Evolutionary conservation across 148 eudicot genomes (phyloP), one percentile per base, ranked within the genome.

Genomic region (Silene uniflora): DNA sequence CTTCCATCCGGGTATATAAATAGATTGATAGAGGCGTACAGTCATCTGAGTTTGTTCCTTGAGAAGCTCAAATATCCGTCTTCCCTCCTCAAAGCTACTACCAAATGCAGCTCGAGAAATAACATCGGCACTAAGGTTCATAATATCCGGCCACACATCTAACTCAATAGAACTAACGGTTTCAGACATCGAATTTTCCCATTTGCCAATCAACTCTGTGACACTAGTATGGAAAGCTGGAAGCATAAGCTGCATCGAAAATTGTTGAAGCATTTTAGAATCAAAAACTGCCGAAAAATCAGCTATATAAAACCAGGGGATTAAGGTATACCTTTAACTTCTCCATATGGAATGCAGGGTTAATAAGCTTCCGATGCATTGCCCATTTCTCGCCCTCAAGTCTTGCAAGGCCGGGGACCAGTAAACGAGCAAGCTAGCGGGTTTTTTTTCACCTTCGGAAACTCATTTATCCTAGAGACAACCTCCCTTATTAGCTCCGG

Each of bases 41-140:
- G 77, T 74, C 1, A 79, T 63, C 23, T 80, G 80, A 19, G 73
- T 62, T 21, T 78, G 83, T 75, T 89, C 90, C 65, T 76, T 81
- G 12, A 81, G 80, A 42, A 87, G 86, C 18, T 81, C 72, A 54
- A 89, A 87, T 73, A 87, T 85, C 29, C 39, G 73, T 78, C 79
- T 77, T 23, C 93, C 90, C 71, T 89, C 83, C 39, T 79, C 82
- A 23, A 80, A 81, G 46, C 71, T 78, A 78, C 89, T 87, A 0
- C 92, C 86, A 79, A 89, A 89, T 10, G 88, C 85, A 65, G 89
- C 82, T 12, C 89, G 73, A 13, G 89, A 81, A 39, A 89, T 84
- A 60, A 81, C 85, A 77, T 89, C 90, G 2, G 85, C 87, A 7
- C 87, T 52, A 52, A 85, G 32, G 70, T 23, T 70, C 2, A n/a